Conservation (phyloP, 331 rosid species). For the Ulmus americana region DNA sequence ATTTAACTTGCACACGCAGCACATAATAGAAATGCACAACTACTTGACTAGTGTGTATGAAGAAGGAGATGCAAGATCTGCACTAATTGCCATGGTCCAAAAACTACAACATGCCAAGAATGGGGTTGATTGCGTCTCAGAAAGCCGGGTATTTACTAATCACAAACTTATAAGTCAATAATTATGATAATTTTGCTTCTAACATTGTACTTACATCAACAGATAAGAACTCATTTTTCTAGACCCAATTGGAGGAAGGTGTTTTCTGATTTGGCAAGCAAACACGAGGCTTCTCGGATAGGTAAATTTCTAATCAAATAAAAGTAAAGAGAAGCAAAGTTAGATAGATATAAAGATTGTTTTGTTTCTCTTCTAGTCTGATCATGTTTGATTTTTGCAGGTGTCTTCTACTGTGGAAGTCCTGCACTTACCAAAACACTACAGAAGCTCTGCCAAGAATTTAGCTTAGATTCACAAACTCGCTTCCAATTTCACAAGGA, state of each 20-base stretch:
- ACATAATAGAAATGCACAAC: slow-evolving; percentile 82
- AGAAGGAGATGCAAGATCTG: slow-evolving; percentile 91
- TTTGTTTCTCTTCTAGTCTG: slow-evolving; percentile 6
- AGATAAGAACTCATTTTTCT: slow-evolving; percentile 90
- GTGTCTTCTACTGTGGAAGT: slow-evolving; percentile 96
- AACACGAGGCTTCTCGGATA: slow-evolving; percentile 56
- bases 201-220: slow-evolving; percentile 16
- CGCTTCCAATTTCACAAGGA: slow-evolving; percentile 89
- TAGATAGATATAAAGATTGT: not conserved
- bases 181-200: not conserved
- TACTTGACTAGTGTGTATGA: slow-evolving; percentile 77
- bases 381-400: slow-evolving; percentile 34
- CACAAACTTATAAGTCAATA: not conserved
- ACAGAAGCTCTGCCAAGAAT: slow-evolving; percentile 59
- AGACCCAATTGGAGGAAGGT: slow-evolving; percentile 91
- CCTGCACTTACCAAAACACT: slow-evolving; percentile 48
- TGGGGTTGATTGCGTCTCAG: slow-evolving; percentile 78
- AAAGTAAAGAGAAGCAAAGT: not conserved
- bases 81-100: slow-evolving; percentile 83
- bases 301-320: slow-evolving; percentile 33
- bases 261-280: slow-evolving; percentile 48
- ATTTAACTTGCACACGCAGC: slow-evolving; percentile 36
- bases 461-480: slow-evolving; percentile 57
- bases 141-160: slow-evolving; percentile 58
- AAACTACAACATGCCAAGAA: slow-evolving; percentile 73